These are phyloP conservation scores for Camptophora hylomeconis DNA, from an alignment of 2,329 filamentous ascomycete genomes.

Conservation along the genomic window DNA sequence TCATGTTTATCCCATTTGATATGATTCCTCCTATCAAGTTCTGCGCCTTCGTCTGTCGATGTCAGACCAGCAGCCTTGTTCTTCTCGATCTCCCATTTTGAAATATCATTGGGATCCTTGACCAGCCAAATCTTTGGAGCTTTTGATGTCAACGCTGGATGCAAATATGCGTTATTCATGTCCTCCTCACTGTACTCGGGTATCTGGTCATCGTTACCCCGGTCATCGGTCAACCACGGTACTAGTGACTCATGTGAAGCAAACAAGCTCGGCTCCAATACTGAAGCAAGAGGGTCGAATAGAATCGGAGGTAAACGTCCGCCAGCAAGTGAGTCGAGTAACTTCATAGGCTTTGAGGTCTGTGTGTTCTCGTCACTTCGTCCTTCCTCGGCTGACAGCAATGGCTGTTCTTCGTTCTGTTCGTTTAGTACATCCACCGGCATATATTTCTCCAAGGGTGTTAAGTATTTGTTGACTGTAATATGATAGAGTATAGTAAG, in stretches of 20 bases:
- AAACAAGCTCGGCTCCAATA: slow-evolving; percentile 30
- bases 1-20: slow-evolving; percentile 46
- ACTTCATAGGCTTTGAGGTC: background rate
- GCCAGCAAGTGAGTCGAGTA: slow-evolving; percentile 5
- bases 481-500: slow-evolving; percentile 66
- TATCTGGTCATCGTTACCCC: slow-evolving; percentile 50
- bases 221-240: slow-evolving; percentile 30
- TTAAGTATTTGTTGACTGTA: slow-evolving; percentile 33
- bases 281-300: slow-evolving; percentile 58
- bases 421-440: slow-evolving; percentile 46
- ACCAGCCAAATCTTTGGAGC: slow-evolving; percentile 71
- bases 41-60: slow-evolving; percentile 67
- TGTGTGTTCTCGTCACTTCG: background rate
- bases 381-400: slow-evolving; percentile 12
- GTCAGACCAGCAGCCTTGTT: slow-evolving; percentile 52
- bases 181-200: slow-evolving; percentile 52
- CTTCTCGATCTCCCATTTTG: slow-evolving; percentile 67
- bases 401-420: slow-evolving; percentile 16
- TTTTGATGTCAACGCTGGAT: slow-evolving; percentile 52
- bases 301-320: slow-evolving; percentile 34
- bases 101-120: slow-evolving; percentile 58
- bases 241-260: slow-evolving; percentile 12
- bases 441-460: slow-evolving; percentile 47
- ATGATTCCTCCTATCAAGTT: slow-evolving; percentile 55
- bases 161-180: slow-evolving; percentile 55